phyloP scores from a whole-genome alignment of 257 asterid species.

The Verbascum thapsus region DNA sequence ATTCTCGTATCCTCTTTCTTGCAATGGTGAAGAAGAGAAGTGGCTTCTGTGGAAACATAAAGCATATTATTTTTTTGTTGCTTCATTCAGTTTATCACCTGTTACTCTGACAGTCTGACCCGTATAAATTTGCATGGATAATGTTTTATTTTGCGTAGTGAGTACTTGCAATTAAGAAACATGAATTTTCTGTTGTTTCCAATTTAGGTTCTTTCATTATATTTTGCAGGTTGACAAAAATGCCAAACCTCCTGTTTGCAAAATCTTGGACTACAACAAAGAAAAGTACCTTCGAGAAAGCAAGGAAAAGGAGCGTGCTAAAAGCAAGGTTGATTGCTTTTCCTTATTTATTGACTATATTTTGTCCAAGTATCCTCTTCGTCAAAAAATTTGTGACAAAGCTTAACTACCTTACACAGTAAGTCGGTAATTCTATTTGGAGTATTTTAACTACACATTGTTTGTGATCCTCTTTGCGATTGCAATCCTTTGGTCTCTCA shows the following conservation, averaged over 20 bases:
- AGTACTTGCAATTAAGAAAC: background rate
- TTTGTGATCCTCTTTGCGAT: slow-evolving; percentile 8
- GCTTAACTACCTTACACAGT: background rate
- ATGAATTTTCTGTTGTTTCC: slow-evolving; percentile 28
- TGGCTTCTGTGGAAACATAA: slow-evolving; percentile 1
- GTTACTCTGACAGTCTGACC: slow-evolving; percentile 8
- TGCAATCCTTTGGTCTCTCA: background rate
- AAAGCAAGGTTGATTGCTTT: slow-evolving; percentile 50
- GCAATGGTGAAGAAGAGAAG: background rate
- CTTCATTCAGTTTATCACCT: background rate
- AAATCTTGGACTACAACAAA: slow-evolving; percentile 64
- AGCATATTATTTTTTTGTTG: background rate
- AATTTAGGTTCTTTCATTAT: slow-evolving; percentile 23
- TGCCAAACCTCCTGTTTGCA: slow-evolving; percentile 80
- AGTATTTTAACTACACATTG: slow-evolving; percentile 6
- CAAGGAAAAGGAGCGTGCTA: slow-evolving; percentile 68
- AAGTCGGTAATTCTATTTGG: background rate
- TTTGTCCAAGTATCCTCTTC: background rate
- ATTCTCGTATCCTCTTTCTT: slow-evolving; percentile 5
- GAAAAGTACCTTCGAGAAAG: slow-evolving; percentile 58
- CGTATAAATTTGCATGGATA: background rate
- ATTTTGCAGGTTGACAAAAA: slow-evolving; percentile 61
- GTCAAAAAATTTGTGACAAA: background rate
- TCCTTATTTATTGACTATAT: background rate
- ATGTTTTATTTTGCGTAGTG: slow-evolving; percentile 1